phyloP scores from a whole-genome alignment of 2,329 filamentous ascomycete species.

The Beauveria sp. region DNA sequence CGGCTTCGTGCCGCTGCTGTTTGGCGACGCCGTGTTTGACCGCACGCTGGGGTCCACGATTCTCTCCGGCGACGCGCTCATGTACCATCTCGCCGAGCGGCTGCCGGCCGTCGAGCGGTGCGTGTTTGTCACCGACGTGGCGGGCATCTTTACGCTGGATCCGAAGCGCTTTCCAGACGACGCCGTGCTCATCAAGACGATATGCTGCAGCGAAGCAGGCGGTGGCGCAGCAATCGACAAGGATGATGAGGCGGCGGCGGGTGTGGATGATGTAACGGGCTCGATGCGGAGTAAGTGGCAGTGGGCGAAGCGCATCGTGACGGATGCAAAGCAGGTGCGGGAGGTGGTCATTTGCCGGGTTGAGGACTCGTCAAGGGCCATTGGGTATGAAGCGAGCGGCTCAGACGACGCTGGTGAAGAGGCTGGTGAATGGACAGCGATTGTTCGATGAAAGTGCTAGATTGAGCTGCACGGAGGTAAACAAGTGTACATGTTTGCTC shows the following conservation, averaged over 20 bases:
- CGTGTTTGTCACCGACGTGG: conserved; percentile 10
- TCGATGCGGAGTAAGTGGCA: conserved; percentile 12
- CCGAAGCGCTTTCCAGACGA: conserved; percentile 2
- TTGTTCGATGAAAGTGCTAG: background rate
- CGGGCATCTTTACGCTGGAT: conserved; percentile 7
- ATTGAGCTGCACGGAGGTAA: background rate
- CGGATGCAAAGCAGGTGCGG: background rate
- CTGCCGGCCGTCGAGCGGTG: background rate
- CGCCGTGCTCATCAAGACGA: background rate
- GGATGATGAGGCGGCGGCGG: background rate
- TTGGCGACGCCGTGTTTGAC: conserved; percentile 10
- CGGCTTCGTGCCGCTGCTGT: conserved; percentile 10
- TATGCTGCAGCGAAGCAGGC: background rate
- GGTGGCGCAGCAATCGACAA: background rate
- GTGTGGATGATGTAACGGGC: conserved; percentile 10
- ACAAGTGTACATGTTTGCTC: background rate
- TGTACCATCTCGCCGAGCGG: conserved; percentile 8
- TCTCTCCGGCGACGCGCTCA: conserved; percentile 9
- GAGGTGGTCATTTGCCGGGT: conserved; percentile 8
- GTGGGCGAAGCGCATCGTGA: conserved; percentile 11
- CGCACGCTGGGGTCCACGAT: background rate
- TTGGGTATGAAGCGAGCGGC: background rate
- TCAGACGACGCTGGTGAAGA: background rate
- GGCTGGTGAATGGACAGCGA: background rate
- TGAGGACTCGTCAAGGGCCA: background rate